Conservation (phyloP, 371 early-diverging fungal species). For the Mucor indicus region DNA sequence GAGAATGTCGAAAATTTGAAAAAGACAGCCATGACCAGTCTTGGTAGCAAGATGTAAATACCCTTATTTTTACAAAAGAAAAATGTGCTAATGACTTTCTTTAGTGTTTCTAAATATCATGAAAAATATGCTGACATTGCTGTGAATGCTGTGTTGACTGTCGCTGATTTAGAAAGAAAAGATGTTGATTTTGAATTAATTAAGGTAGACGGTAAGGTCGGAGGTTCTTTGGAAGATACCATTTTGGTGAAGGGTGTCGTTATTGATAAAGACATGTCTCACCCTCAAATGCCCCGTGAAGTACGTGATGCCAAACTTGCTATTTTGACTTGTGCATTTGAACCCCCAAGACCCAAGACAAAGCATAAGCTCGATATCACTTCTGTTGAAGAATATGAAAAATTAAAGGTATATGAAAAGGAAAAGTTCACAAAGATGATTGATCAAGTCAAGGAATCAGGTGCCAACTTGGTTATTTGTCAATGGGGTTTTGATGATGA, state of each 20-base stretch:
- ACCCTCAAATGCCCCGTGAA: constrained; percentile 99
- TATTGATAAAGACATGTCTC: constrained; percentile 99
- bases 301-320: constrained; percentile 97
- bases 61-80: neutral
- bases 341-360: constrained; percentile 99
- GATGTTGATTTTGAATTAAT: constrained; percentile 99
- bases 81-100: neutral
- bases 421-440: constrained; percentile 98
- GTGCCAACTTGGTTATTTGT: constrained; percentile 98
- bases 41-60: constrained; percentile 96
- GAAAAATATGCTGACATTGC: constrained; percentile 97
- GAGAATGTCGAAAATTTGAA: constrained; percentile 84
- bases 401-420: constrained; percentile 94
- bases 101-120: constrained; percentile 94
- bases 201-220: constrained; percentile 98
- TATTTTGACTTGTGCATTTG: constrained; percentile 99
- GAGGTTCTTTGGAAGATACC: constrained; percentile 93
- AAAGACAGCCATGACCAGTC: constrained; percentile 97
- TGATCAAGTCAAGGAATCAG: constrained; percentile 92
- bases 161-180: constrained; percentile 97
- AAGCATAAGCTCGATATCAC: constrained; percentile 99
- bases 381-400: constrained; percentile 96
- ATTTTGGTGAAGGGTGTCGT: constrained; percentile 97
- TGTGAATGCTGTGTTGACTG: constrained; percentile 96
- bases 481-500: constrained; percentile 99